Percentiles rank a stretch among this genome's conserved stretches.
Evolutionary conservation across 129 eudicot genomes (phyloP).

Genomic region (Apium graveolens): DNA sequence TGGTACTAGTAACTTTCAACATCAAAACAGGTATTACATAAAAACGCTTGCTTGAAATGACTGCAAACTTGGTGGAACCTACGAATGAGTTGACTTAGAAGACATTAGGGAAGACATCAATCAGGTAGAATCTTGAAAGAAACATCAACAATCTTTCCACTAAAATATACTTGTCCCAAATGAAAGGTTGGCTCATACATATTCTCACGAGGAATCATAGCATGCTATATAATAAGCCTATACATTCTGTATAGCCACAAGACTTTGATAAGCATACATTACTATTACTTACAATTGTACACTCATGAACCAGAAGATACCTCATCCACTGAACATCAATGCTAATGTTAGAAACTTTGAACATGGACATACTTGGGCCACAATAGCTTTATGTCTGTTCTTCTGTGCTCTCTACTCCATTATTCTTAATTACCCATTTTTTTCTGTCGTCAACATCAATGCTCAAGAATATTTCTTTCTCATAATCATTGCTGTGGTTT

Average conservation of each 20-base stretch:
- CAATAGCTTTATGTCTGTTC: background rate
- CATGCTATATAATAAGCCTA: background rate
- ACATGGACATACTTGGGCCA: background rate
- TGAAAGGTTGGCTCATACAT: background rate
- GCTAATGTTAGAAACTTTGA: background rate
- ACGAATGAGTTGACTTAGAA: background rate
- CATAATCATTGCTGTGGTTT: background rate
- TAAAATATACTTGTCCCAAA: background rate
- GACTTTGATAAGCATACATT: background rate
- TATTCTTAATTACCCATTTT: background rate
- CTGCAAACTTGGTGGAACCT: constrained; percentile 1
- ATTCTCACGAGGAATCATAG: background rate
- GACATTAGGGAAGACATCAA: background rate
- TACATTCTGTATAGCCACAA: background rate
- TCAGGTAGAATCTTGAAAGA: background rate
- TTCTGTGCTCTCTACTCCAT: background rate
- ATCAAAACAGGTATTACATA: too few species aligned
- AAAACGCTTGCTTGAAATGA: background rate
- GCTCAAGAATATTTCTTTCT: background rate
- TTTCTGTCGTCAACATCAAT: background rate
- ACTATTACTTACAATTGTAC: background rate
- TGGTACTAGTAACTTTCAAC: background rate
- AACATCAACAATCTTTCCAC: background rate
- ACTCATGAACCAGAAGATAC: background rate
- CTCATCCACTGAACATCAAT: background rate